phyloP scores from a whole-genome alignment of 768 basidiomycete species.

The Pisolithus microcarpus region DNA sequence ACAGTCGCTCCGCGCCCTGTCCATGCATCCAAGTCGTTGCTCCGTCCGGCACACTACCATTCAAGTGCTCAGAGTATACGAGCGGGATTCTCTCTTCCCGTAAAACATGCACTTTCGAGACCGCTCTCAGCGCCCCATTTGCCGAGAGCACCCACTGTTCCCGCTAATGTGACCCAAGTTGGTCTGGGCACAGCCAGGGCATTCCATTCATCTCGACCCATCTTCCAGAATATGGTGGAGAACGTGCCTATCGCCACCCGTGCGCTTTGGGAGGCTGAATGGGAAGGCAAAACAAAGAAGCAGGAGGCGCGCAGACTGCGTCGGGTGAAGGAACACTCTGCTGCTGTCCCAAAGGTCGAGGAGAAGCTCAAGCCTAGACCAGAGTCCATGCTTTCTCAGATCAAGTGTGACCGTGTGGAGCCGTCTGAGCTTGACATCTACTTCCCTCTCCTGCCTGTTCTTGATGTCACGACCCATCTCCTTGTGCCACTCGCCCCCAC shows the following conservation, averaged over 20 bases:
- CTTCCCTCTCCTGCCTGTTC: slow-evolving; percentile 38
- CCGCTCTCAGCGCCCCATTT: slow-evolving; percentile 44
- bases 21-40: slow-evolving; percentile 4
- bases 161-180: slow-evolving; percentile 51
- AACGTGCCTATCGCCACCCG: slow-evolving; percentile 74
- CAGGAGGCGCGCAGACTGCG: slow-evolving; percentile 26
- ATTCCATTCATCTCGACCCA: slow-evolving; percentile 64
- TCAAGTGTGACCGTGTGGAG: slow-evolving; percentile 7
- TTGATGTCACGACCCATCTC: slow-evolving; percentile 53
- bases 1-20: slow-evolving; percentile 16
- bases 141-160: slow-evolving; percentile 47
- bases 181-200: slow-evolving; percentile 72
- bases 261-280: slow-evolving; percentile 68
- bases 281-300: slow-evolving; percentile 51
- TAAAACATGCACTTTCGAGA: slow-evolving; percentile 43
- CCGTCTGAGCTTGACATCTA: slow-evolving; percentile 52
- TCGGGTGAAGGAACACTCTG: slow-evolving; percentile 16
- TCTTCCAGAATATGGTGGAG: slow-evolving; percentile 74
- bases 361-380: slow-evolving; percentile 25
- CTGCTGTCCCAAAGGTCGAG: slow-evolving; percentile 13
- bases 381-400: slow-evolving; percentile 1
- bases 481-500: slow-evolving; percentile 74
- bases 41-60: slow-evolving; percentile 12
- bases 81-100: slow-evolving; percentile 49
- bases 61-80: slow-evolving; percentile 36